Evolutionary conservation across 768 basidiomycete species (phyloP).

Genomic region (Boletus sp.): DNA sequence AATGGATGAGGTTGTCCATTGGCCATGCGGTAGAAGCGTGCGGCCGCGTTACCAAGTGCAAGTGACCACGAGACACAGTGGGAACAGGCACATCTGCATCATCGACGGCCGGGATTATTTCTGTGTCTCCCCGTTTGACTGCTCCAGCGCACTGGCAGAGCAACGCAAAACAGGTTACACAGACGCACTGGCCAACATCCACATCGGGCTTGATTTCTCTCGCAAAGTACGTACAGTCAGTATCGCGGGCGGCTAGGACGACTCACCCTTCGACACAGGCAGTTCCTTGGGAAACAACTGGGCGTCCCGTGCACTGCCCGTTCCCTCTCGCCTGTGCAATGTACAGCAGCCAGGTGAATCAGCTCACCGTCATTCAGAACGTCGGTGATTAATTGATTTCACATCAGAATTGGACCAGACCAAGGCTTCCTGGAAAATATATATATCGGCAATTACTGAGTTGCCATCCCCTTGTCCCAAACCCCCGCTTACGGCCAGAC

Average conservation of each 20-base stretch:
- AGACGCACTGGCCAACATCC: background rate
- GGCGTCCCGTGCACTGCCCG: background rate
- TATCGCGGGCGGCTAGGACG: slow-evolving; percentile 5
- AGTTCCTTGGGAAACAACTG: background rate
- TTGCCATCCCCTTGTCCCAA: background rate
- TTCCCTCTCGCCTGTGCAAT: background rate
- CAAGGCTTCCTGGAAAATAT: background rate
- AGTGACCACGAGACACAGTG: background rate
- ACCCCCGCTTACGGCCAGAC: background rate
- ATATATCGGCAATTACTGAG: background rate
- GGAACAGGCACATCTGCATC: background rate
- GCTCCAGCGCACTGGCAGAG: background rate
- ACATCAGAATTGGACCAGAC: background rate
- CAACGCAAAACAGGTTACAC: background rate
- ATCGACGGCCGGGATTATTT: background rate
- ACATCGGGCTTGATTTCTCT: background rate
- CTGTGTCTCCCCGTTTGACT: background rate
- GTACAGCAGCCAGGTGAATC: background rate
- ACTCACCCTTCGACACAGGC: background rate
- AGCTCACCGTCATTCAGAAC: background rate
- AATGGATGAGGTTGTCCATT: background rate
- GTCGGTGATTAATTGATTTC: background rate
- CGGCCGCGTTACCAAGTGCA: background rate
- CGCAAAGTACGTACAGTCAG: background rate
- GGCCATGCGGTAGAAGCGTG: slow-evolving; percentile 14